Evolutionary conservation across 441 rosid genomes (phyloP), one percentile per base, ranked within the genome.

Genomic region (Gossypium schwendimanii): DNA sequence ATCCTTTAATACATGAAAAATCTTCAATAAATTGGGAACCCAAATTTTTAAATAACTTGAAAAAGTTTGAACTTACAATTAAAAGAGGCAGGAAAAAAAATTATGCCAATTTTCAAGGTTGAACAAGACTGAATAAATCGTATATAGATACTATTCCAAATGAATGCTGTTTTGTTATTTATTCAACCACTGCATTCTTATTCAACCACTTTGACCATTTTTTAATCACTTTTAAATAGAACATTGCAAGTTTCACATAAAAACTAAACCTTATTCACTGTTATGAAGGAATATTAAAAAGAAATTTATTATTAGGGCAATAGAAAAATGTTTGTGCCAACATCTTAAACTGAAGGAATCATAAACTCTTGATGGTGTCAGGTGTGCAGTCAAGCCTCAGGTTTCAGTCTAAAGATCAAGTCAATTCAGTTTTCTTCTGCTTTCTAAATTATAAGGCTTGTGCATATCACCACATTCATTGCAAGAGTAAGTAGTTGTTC

Each of bases 401-500:
- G 44, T 8, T 67, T 15, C 44, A 67, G 44, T 15, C 71, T 26
- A 67, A 41, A 67, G 1, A 26, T 47, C 41, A 10, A 49, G 58
- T 23, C 39, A 45, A 15, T 23, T 44, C 70, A 47, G 36, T 65
- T 65, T 65, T 65, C 70, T 47, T 65, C 70, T 3, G 21, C 36
- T 47, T 61, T 45, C 33, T 20, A 44, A 44, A 64, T 64, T 41
- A 63, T 24, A 63, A 41, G 33, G 69, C 36, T 65, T 21, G 54
- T 10, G 33, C 54, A 44, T 8, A 64, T 6, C 54, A 47, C 3
- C 55, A 23, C 36, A 23, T 65, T 65, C 50, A 9, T 23, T n/a
- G 18, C 47, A 65, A 65, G 55, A 45, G 11, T 23, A 65, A 45
- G 21, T 14, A 23, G 70, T 45, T 7, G 55, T 24, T 65, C 70